Evolutionary conservation across 495 filamentous ascomycete genomes (phyloP), one percentile per base, ranked within the genome.

Genomic region (Trichoderma asperelloides): DNA sequence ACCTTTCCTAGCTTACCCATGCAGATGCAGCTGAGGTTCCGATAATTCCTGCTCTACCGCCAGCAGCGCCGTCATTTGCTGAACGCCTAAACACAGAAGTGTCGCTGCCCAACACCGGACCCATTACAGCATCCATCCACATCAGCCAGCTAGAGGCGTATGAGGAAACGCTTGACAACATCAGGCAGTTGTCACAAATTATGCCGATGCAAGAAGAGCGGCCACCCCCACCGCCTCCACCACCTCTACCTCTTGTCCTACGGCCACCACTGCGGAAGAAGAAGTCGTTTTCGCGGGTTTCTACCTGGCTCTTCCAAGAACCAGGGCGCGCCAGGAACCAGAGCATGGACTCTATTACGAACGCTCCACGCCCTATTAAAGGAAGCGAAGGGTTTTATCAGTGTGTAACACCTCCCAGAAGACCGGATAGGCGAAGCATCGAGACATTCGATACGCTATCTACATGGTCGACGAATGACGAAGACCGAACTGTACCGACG

Each of bases 271-370:
- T 82, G 45, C 74, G 84, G 40, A 85, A 85, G 73, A 85, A 85
- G 78, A 85, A 85, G 68, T 84, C 81, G 25, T 85, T 85, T 70
- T 82, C 81, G 1, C 75, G 80, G 64, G 81, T 86, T 28, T 85
- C 83, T 27, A 79, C 73, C 68, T 86, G 83, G 84, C 75, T 86
- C 7, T 82, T 84, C 71, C 76, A 78, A 28, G 66, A 69, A 5
- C 70, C 57, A 16, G 75, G 78, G 63, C 75, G 77, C 49, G 73
- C 67, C 45, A 70, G 70, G 33, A 74, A 75, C 63, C 74, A 78
- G 41, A 75, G 73, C 64, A 68, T 80, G 15, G 79, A 82, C 63
- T 77, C 76, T 0, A 65, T 83, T 27, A 85, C 83, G 47, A 85
- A 84, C 63, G 71, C 62, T 9, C 84, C 83, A 0, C 77, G 71